These are phyloP conservation scores for Elongisporangium prolatum DNA, from an alignment of 352 stramenopile species.

Conservation along the genomic window DNA sequence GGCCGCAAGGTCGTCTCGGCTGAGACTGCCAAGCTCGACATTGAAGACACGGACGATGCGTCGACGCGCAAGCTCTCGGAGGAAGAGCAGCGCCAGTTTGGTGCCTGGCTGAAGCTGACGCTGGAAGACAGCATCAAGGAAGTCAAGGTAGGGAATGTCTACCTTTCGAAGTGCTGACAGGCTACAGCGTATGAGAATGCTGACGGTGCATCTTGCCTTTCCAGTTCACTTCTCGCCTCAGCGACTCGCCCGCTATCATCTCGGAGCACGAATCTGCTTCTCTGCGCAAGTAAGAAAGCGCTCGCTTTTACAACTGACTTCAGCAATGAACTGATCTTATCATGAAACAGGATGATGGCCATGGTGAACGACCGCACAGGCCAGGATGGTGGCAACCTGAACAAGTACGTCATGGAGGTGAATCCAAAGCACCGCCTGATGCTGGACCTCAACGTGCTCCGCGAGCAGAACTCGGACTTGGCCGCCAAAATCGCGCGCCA, in stretches of 20 bases:
- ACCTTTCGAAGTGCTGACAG: neutral
- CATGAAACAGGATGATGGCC: constrained; percentile 92
- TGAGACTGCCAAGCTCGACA: constrained; percentile 94
- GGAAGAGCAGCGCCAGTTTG: constrained; percentile 87
- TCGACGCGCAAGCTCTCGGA: constrained; percentile 68
- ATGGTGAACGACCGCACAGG: constrained; percentile 92
- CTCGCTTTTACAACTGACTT: too few species aligned
- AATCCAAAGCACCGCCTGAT: constrained; percentile 98
- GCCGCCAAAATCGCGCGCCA: constrained; percentile 81
- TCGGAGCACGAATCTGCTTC: constrained; percentile 97
- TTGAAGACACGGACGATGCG: constrained; percentile 58
- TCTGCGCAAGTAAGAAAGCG: constrained; percentile 85
- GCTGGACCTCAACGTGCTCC: constrained; percentile 88
- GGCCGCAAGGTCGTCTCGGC: constrained; percentile 94
- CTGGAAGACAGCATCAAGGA: constrained; percentile 89
- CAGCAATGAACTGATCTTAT: constrained; percentile 6
- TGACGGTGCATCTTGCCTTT: neutral
- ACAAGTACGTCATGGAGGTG: constrained; percentile 97
- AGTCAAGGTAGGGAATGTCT: constrained; percentile 47
- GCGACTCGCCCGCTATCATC: constrained; percentile 98
- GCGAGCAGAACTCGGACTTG: constrained; percentile 76
- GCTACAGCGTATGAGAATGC: neutral
- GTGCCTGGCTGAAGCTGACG: constrained; percentile 90
- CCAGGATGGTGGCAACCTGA: constrained; percentile 37
- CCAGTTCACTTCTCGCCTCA: constrained; percentile 88